Evolutionary conservation across 768 basidiomycete genomes (phyloP).

Genomic region (Phaeotremella skinneri): DNA sequence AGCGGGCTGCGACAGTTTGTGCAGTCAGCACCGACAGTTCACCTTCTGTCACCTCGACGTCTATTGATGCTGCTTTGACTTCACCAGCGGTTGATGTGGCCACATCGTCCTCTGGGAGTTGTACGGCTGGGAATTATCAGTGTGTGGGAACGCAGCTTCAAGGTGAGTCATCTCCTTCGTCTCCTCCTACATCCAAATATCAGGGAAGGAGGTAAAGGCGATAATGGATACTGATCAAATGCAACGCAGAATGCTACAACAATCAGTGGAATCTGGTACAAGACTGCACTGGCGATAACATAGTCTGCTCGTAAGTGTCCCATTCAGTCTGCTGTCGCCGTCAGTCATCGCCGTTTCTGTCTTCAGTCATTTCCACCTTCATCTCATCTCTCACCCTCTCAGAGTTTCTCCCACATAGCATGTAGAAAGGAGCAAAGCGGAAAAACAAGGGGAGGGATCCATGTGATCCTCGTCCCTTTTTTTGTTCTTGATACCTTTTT

Average conservation of each 20-base stretch:
- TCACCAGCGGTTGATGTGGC: neutral
- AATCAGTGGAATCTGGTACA: constrained; percentile 19
- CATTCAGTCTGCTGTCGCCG: too few relatives aligned
- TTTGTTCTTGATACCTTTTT: too few relatives aligned
- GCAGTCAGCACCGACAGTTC: neutral
- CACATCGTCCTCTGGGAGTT: constrained; percentile 3
- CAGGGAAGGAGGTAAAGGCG: neutral
- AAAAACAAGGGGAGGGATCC: neutral
- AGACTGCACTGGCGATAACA: constrained; percentile 23
- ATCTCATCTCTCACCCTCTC: too few relatives aligned
- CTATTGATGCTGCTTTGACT: neutral
- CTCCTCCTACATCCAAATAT: neutral
- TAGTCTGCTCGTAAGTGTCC: constrained; percentile 24
- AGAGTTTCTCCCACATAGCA: neutral
- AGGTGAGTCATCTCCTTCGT: constrained; percentile 10
- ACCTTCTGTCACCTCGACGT: neutral
- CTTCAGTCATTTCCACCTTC: neutral
- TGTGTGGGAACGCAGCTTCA: constrained; percentile 22
- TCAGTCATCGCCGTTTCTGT: too few relatives aligned
- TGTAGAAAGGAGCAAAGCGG: neutral
- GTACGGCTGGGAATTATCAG: constrained; percentile 17
- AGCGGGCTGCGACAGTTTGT: neutral
- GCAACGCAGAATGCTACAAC: constrained; percentile 17
- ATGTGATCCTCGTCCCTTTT: constrained; percentile 16
- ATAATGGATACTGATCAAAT: neutral